Base-by-base conservation (phyloP, 2,329 filamentous ascomycete genomes). In the Aspergillus glaucus region DNA sequence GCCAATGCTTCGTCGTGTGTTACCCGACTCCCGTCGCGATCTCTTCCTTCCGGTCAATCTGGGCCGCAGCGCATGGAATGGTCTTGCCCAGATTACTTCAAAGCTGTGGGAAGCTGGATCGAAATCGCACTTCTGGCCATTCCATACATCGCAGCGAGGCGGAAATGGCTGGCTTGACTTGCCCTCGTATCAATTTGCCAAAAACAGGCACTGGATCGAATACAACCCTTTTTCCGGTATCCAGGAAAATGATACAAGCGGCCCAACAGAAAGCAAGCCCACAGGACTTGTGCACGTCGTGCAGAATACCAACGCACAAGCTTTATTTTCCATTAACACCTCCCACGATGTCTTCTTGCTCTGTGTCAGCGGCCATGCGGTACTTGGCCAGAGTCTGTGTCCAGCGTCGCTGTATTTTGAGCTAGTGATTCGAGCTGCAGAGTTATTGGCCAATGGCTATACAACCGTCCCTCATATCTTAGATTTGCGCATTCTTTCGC, bases 161-260 rank as follows among this genome's bases (percentile, higher is more conserved):
- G 48, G 56, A 0, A 62, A 62, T 37, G 37, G 37, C 2, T 45
- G 40, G 1, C 2, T 67, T 1, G 26, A 53, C n/a, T 49, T 70
- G 2, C 68, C 67, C 3, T 60, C 65, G 2, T 70, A 70, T 49
- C 68, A 70, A 43, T 70, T 70, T 40, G 60, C 66, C 36, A 63
- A 64, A 45, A 52, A 51, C 0, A 40, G 46, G 2, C 65, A 69
- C 42, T 71, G 67, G 67, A 30, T 65, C 19, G 54, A 58, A 10
- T 53, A 55, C 26, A 55, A 50, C 22, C 45, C 43, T 6, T 30
- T 30, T 10, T 6, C 10, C 26, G 26, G 10, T 6, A 30, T 6
- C 6, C 6, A 30, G 10, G 26, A 30, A 10, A 30, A 30, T 6
- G 10, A 30, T 30, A 6, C 6, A 6, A 6, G 6, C 6, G 26